These are phyloP conservation scores for Intubia oerlemansii DNA, from an alignment of 2,329 filamentous ascomycete species.

Conservation along the genomic window DNA sequence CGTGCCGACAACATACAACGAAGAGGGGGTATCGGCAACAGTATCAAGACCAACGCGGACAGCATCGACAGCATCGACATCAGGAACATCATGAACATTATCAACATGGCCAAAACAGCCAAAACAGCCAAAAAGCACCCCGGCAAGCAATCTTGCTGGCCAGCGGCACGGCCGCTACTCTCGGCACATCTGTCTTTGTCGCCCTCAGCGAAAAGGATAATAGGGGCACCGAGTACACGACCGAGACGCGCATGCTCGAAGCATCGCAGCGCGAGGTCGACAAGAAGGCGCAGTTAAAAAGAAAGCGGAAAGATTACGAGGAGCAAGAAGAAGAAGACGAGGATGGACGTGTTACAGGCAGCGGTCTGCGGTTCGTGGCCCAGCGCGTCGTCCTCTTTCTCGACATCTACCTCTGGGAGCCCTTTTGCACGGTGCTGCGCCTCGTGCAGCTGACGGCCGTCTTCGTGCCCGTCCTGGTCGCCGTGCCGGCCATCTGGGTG, in stretches of 20 bases:
- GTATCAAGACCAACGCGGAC: too few species aligned
- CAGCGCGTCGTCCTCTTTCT: slow-evolving; percentile 43
- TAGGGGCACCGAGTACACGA: slow-evolving; percentile 34
- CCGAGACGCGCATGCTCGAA: slow-evolving; percentile 72
- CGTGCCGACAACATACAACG: too few species aligned
- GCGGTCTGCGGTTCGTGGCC: slow-evolving; percentile 33
- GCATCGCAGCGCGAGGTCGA: slow-evolving; percentile 57
- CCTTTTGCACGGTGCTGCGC: slow-evolving; percentile 66
- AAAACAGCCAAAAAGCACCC: too few species aligned
- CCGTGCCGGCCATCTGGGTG: slow-evolving; percentile 64
- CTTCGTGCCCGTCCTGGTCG: slow-evolving; percentile 72
- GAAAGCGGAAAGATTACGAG: too few species aligned
- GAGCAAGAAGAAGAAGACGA: too few species aligned
- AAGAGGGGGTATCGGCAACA: too few species aligned
- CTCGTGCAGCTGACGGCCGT: slow-evolving; percentile 74
- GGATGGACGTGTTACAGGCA: too few species aligned
- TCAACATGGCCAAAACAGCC: too few species aligned
- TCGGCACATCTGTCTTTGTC: slow-evolving; percentile 36
- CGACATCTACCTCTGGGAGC: slow-evolving; percentile 61
- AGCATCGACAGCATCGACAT: too few species aligned
- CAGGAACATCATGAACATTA: too few species aligned
- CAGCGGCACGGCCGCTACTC: slow-evolving; percentile 16
- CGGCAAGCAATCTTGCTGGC: too few species aligned
- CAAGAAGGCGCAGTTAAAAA: slow-evolving; percentile 25
- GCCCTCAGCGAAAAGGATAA: slow-evolving; percentile 34